Evolutionary conservation across 306 rosid species (phyloP), one percentile per base, ranked within the genome.

Genomic region (Prunus kanzakura): DNA sequence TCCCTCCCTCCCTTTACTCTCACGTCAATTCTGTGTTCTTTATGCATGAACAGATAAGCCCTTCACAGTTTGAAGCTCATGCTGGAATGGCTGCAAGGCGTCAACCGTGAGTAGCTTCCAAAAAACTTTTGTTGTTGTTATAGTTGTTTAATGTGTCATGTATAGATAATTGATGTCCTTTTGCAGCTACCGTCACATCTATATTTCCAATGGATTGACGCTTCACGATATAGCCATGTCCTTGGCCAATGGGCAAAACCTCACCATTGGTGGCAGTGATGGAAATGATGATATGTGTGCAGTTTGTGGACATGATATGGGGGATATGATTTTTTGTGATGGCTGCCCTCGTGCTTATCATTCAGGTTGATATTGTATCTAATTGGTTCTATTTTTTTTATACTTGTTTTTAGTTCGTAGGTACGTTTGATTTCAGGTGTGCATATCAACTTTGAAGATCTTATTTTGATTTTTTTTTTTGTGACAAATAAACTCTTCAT

Each of bases 41-140:
- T 79, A 74, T 71, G 55, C 77, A 51, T 71, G 76, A 86, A 79
- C 91, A 96, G 99, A 80, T 96, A 70, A 96, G 99, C 79, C 99
- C 99, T 67, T 96, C 99, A 30, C 99, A 96, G 87, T 96, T 96
- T 86, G 99, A 96, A 89, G 87, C 99, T 71, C 99, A 96, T 87
- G 98, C 98, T 83, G 99, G 99, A 86, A 96, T 96, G 99, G 96
- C 99, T 74, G 99, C 97, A 57, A 88, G 99, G 61, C 97, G 99
- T 73, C 99, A 96, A 91, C 99, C 99, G 99, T 96, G 86, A 92
- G 99, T 92, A 74, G 69, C 67, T 64, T 76, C 64, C 69, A 49
- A 63, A 72, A 73, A 71, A 71, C 25, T 81, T 57, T 13, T 57
- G 52, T 67, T 10, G 67, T 73, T 75, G 18, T 22, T 73, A 9